Evolutionary conservation across 805 yeast genomes (phyloP), one percentile per base, ranked within the genome.

Genomic region (Kuraishia floccosa): DNA sequence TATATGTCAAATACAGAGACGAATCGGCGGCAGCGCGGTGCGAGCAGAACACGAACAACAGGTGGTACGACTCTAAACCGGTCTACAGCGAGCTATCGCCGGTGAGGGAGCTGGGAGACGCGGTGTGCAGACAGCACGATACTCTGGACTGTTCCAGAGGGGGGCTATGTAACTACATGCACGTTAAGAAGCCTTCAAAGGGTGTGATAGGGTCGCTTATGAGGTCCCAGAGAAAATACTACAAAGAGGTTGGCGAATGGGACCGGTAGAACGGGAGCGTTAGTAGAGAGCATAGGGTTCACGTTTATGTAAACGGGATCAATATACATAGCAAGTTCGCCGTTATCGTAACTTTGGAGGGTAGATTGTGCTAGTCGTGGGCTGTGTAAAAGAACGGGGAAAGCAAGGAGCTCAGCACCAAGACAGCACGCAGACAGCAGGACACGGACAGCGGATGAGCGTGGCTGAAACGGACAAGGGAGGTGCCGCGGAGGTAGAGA

Each of bases 151-250:
- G 97, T 48, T 68, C 65, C n/a, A 66, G 96, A 47, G 89, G 86
- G 2, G 81, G 76, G 20, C 68, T 70, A 44, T 87, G 97, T 54
- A 87, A 87, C 52, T 86, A 82, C 52, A 79, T 85, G 69, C 97
- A 87, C 51, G 65, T 77, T 3, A 63, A 76, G 42, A 53, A 63
- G 24, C 84, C 93, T 0, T 47, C 68, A 2, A 44, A 45, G 5
- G 58, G 50, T 10, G 46, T 76, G 18, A 50, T 61, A 28, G 47
- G 42, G 4, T 62, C 57, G 10, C 52, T 82, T 33, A 43, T 42
- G 29, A 41, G 42, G 22, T 49, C 64, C 3, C 69, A 63, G 40
- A 54, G 52, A 14, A 63, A 60, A 39, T 39, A 46, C 15, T 32
- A 37, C 8, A 23, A 46, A 16, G 23, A 41, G 16, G 9, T 15